Conservation (phyloP, 164 flowering plant species). For the Piper longum region DNA sequence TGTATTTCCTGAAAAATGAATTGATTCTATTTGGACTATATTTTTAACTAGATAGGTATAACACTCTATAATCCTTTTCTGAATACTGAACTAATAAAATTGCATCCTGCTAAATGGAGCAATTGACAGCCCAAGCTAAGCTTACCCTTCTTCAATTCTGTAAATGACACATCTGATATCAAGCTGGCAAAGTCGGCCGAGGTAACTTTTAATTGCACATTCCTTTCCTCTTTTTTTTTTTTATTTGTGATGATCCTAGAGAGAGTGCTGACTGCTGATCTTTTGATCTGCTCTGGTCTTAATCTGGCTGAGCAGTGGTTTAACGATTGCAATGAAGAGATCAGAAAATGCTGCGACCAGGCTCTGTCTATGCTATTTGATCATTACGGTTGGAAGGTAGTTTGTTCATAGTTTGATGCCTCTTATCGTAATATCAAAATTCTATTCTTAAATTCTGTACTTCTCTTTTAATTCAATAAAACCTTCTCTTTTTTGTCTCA, state of each 20-base stretch:
- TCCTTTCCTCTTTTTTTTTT: no score
- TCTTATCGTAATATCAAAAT: not conserved
- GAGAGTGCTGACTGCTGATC: not conserved
- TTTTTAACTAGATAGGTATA: no score
- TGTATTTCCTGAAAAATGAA: not conserved
- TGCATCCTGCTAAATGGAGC: not conserved
- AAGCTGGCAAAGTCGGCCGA: constrained; percentile 63
- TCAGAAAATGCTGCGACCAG: constrained; percentile 46
- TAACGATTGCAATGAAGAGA: constrained; percentile 62
- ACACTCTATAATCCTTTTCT: not conserved
- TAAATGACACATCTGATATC: constrained; percentile 23
- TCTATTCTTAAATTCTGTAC: not conserved
- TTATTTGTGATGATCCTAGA: not conserved
- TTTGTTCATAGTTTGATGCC: not conserved
- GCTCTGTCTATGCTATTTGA: constrained; percentile 42
- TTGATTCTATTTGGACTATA: not conserved
- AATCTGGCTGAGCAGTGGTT: constrained; percentile 53
- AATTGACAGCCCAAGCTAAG: constrained; percentile 44
- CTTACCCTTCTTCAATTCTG: constrained; percentile 44
- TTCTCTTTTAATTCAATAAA: constrained; percentile 7
- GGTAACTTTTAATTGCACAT: constrained; percentile 28
- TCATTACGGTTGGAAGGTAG: constrained; percentile 76
- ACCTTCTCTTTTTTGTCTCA: constrained; percentile 5
- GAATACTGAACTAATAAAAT: not conserved
- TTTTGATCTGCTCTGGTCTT: not conserved